These are phyloP conservation scores for Apiotrichum laibachii DNA, from an alignment of 1,284 basidiomycete genomes.

Conservation along the genomic window DNA sequence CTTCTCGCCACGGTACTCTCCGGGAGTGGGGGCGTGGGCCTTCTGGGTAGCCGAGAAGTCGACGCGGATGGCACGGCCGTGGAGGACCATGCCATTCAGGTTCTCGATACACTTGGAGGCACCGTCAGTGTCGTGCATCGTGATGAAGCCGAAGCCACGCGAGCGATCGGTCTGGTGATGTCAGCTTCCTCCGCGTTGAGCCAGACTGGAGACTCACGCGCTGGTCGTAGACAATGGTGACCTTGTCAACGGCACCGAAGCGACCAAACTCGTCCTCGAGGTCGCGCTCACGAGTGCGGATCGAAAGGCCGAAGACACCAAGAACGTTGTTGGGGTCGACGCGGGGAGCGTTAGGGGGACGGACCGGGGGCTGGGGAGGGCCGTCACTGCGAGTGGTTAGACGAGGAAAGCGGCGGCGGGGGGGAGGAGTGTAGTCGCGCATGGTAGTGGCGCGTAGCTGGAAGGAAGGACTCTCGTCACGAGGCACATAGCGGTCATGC, in stretches of 20 bases:
- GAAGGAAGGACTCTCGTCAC: not conserved
- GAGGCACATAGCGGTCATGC: too few species aligned
- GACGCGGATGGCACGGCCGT: slow-evolving; percentile 92
- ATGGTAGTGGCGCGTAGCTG: not conserved
- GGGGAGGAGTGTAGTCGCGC: not conserved
- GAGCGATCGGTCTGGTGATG: slow-evolving; percentile 78
- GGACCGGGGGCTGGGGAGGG: slow-evolving; percentile 13
- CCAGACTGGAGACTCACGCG: slow-evolving; percentile 61
- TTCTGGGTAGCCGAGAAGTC: slow-evolving; percentile 93
- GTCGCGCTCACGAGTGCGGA: slow-evolving; percentile 89
- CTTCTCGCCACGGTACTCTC: slow-evolving; percentile 94
- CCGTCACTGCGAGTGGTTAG: slow-evolving; percentile 10
- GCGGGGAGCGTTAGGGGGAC: slow-evolving; percentile 28
- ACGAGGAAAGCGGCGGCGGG: not conserved
- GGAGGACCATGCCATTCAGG: slow-evolving; percentile 88
- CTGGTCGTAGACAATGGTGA: slow-evolving; percentile 98
- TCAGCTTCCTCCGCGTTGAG: not conserved
- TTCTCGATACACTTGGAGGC: slow-evolving; percentile 83
- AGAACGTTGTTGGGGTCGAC: slow-evolving; percentile 83
- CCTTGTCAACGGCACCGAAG: slow-evolving; percentile 89
- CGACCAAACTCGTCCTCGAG: slow-evolving; percentile 89
- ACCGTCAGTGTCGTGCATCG: slow-evolving; percentile 82
- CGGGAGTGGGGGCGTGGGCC: slow-evolving; percentile 92
- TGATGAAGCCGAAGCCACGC: slow-evolving; percentile 96
- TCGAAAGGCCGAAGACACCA: slow-evolving; percentile 94